phyloP scores from a whole-genome alignment of 2,329 filamentous ascomycete genomes.

The Boeremia lycopersici region DNA sequence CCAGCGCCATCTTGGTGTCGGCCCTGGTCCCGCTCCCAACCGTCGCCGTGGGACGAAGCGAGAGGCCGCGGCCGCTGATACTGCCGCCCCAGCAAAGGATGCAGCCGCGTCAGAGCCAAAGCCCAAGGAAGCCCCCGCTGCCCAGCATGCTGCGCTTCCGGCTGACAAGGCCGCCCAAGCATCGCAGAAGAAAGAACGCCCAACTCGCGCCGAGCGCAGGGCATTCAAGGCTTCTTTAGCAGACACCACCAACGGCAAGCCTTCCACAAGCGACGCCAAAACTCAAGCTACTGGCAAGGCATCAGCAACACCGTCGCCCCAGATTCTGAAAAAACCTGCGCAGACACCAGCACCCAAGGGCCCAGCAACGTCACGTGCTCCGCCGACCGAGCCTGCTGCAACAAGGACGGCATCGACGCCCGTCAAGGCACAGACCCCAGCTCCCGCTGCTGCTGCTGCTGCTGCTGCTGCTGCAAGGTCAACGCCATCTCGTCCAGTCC shows the following conservation, averaged over 20 bases:
- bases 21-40: conserved; percentile 49
- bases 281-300: conserved; percentile 31
- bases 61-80: conserved; percentile 36
- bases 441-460: conserved; percentile 17
- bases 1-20: conserved; percentile 66
- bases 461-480: conserved; percentile 18
- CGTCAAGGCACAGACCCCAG: conserved; percentile 23
- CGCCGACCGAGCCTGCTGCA: conserved; percentile 39
- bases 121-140: conserved; percentile 32
- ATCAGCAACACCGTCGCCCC: conserved; percentile 35
- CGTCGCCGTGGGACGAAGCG: conserved; percentile 49
- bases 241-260: conserved; percentile 42
- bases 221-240: conserved; percentile 45
- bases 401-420: conserved; percentile 25
- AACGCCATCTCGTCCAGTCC: conserved; percentile 23
- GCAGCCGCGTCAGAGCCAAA: conserved; percentile 34
- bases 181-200: conserved; percentile 47
- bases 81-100: conserved; percentile 33
- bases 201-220: conserved; percentile 47
- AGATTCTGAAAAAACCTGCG: conserved; percentile 48
- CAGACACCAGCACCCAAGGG: conserved; percentile 39
- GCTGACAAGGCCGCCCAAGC: conserved; percentile 37
- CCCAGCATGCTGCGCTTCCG: conserved; percentile 18
- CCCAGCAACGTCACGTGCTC: conserved; percentile 35
- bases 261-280: conserved; percentile 29